Evolutionary conservation across 2,329 filamentous ascomycete species (phyloP), one percentile per base, ranked within the genome.

Genomic region (Salinomyces thailandicus): DNA sequence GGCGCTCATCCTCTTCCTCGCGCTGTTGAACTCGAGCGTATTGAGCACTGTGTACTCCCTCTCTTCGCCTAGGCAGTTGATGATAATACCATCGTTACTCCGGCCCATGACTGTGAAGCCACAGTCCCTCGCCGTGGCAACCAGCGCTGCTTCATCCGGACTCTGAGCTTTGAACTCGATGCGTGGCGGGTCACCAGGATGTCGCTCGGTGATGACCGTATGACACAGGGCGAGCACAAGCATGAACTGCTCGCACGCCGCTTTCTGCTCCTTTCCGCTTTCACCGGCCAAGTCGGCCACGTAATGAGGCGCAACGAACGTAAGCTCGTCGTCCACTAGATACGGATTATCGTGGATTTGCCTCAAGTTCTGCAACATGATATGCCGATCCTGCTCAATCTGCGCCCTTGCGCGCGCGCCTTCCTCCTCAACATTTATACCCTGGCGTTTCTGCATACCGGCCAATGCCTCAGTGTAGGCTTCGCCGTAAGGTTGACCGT

Each of bases 121-220:
- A 65, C 89, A 85, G 51, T 98, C 93, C 39, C 87, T 81, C 42
- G 93, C 91, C 17, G 93, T 96, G 13, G 87, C 77, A 5, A 98
- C 91, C 11, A 98, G 69, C 9, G 91, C 91, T 36, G 91, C 86
- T 62, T 98, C 91, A 54, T 98, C 91, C 1, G 91, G 91, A 27
- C 87, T 96, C 57, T 98, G 91, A 0, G 91, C 91, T 64, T 93
- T 96, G 72, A 95, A 98, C 18, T 87, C 74, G 52, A 98, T 91
- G 59, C 73, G 83, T 0, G 91, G 89, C 18, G 81, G 81, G 49
- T 96, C 85, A n/a, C 87, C 89, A 0, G 87, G 85, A 1, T 79
- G 77, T 45, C 79, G 79, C 58, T 98, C 91, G 1, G 89, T 82
- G 43, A 98, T 89, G 42, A 98, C 91, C 0, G 86, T 93, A 58